Percentiles rank a stretch among this genome's conserved stretches.
phyloP scores from a whole-genome alignment of 306 rosid species.

The Boehmeria nivea region DNA sequence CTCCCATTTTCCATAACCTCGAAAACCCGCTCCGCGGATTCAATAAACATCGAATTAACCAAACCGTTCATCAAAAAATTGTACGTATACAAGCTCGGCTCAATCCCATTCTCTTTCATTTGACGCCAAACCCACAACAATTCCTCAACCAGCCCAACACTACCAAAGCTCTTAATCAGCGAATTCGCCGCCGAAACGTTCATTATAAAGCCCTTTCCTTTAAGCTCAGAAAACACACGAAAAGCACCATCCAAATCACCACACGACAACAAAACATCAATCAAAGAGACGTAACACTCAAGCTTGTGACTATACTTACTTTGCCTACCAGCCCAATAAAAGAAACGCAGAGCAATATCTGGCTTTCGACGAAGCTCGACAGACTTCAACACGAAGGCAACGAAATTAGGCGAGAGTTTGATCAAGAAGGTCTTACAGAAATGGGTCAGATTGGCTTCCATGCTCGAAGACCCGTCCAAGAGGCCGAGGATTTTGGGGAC shows the following conservation, averaged over 20 bases:
- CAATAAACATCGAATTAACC: slow-evolving; percentile 49
- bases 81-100: slow-evolving; percentile 43
- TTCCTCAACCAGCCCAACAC: slow-evolving; percentile 63
- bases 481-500: slow-evolving; percentile 51
- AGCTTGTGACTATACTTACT: slow-evolving; percentile 49
- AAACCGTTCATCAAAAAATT: slow-evolving; percentile 74
- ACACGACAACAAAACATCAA: slow-evolving; percentile 34
- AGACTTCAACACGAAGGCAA: slow-evolving; percentile 46
- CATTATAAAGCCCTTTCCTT: slow-evolving; percentile 36
- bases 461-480: slow-evolving; percentile 47
- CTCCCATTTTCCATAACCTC: slow-evolving; percentile 56
- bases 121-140: slow-evolving; percentile 76
- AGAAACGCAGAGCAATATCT: slow-evolving; percentile 47
- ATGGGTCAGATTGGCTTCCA: slow-evolving; percentile 62
- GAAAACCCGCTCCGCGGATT: slow-evolving; percentile 68
- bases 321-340: slow-evolving; percentile 60
- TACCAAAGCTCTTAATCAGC: slow-evolving; percentile 51
- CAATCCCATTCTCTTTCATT: slow-evolving; percentile 61
- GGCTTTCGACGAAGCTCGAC: slow-evolving; percentile 32
- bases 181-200: slow-evolving; percentile 46
- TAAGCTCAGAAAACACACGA: slow-evolving; percentile 29
- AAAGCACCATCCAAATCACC: slow-evolving; percentile 28
- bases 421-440: slow-evolving; percentile 53
- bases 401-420: slow-evolving; percentile 66
- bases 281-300: slow-evolving; percentile 60